Conservation (phyloP, 176 grass and related monocot species). For the Bolboschoenus planiculmis region DNA sequence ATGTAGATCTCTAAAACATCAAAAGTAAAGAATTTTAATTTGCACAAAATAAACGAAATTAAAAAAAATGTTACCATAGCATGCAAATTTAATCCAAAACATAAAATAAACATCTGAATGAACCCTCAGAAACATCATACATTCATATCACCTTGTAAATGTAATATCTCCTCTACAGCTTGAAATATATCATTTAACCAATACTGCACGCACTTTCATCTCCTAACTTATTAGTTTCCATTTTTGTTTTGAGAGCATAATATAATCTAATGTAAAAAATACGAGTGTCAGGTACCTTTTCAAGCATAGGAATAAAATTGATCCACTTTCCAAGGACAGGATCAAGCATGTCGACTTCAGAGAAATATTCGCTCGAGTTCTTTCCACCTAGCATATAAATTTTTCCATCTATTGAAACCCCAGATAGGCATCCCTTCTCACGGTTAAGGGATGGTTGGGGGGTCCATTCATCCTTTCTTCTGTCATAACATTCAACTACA, state of each 20-base stretch:
- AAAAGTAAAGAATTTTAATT: background rate
- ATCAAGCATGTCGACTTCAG: slow-evolving; percentile 68
- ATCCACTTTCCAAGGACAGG: slow-evolving; percentile 56
- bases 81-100: background rate
- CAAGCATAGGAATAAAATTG: slow-evolving; percentile 55
- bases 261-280: background rate
- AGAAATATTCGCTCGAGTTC: slow-evolving; percentile 51
- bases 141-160: background rate
- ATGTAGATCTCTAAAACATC: slow-evolving; percentile 59
- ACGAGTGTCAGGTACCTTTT: slow-evolving; percentile 41
- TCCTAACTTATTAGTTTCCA: too few species aligned
- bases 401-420: slow-evolving; percentile 46
- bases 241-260: background rate
- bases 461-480: slow-evolving; percentile 52
- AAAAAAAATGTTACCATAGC: background rate
- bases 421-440: slow-evolving; percentile 56
- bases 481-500: slow-evolving; percentile 71
- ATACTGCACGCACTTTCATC: background rate
- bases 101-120: background rate
- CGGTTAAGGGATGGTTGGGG: slow-evolving; percentile 34
- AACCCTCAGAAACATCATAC: background rate
- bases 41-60: background rate
- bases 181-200: background rate
- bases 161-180: background rate
- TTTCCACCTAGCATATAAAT: slow-evolving; percentile 66